Base-by-base conservation (phyloP, 2,329 filamentous ascomycete genomes). In the Ophiocordyceps unilateralis region DNA sequence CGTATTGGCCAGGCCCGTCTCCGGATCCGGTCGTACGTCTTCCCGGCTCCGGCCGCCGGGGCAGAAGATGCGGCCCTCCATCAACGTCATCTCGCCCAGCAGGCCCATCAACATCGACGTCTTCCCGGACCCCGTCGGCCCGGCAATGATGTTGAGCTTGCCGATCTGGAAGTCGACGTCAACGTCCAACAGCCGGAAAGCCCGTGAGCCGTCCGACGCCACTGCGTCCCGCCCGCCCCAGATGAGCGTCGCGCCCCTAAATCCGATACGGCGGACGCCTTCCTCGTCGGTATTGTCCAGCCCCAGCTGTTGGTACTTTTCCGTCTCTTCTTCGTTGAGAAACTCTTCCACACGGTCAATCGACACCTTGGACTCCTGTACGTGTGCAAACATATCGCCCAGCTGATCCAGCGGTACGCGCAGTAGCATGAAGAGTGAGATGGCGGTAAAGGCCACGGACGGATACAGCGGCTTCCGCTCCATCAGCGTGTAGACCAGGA, bases 341-440 rank as follows among this genome's bases (percentile, higher is more conserved):
- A 95, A 98, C 52, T 93, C 83, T 56, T 98, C 89, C 8, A 98
- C 85, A 68, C 91, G 88, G 55, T 95, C 88, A 42, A 98, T 79
- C 0, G 91, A 98, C 19, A 98, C 89, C 64, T 93, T 93, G 21
- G 88, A 85, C 62, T 98, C 91, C 64, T 95, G 87, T 4, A 98
- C 88, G 63, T 96, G 91, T 11, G 91, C 91, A 55, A 96, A 82
- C 91, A 98, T 98, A 61, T 98, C 91, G 41, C 91, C 91, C 43
- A 98, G 72, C 63, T 96, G 89, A 59, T 98, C 91, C 39, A 98
- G 68, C 5, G 91, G 91, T 43, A 95, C 84, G 40, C 91, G 81
- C 14, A 98, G 77, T 36, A 98, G 77, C 58, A 88, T 88, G 60
- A 98, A 98, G 49, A 98, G 78, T 0, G 91, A 96, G 43, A 98